phyloP scores from a whole-genome alignment of 2,329 filamentous ascomycete genomes.

The Microcyclospora tardicrescens region DNA sequence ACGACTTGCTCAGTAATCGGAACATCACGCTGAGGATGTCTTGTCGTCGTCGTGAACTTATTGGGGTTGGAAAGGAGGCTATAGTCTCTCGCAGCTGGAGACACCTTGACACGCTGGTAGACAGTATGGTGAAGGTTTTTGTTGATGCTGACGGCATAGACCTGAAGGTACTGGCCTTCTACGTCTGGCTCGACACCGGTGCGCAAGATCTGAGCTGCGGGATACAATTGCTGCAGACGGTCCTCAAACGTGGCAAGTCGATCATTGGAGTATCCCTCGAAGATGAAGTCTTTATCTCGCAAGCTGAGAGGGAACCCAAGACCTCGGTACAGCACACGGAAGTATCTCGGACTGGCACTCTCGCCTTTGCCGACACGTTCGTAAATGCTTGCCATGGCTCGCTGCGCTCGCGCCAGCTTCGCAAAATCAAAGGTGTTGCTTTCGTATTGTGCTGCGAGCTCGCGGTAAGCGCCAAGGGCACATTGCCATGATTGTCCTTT shows the following conservation, averaged over 20 bases:
- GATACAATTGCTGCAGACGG: slow-evolving; percentile 82
- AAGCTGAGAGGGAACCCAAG: slow-evolving; percentile 72
- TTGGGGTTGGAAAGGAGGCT: slow-evolving; percentile 66
- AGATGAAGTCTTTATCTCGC: slow-evolving; percentile 84
- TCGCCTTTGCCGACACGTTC: slow-evolving; percentile 77
- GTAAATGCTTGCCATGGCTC: slow-evolving; percentile 85
- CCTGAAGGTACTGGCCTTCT: slow-evolving; percentile 80
- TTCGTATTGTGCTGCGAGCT: slow-evolving; percentile 86
- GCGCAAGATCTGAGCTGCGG: slow-evolving; percentile 67
- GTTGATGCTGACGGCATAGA: slow-evolving; percentile 68
- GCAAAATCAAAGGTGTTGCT: slow-evolving; percentile 78
- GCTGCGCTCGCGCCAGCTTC: slow-evolving; percentile 77
- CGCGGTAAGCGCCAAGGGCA: slow-evolving; percentile 75
- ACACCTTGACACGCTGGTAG: slow-evolving; percentile 76
- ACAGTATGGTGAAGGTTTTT: slow-evolving; percentile 72
- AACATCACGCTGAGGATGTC: slow-evolving; percentile 51
- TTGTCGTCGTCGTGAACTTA: slow-evolving; percentile 62
- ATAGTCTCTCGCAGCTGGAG: slow-evolving; percentile 74
- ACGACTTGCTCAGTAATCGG: slow-evolving; percentile 59
- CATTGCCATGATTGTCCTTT: slow-evolving; percentile 90
- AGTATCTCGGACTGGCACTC: slow-evolving; percentile 69
- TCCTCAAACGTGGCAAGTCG: slow-evolving; percentile 73
- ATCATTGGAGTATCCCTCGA: slow-evolving; percentile 68
- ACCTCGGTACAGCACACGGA: slow-evolving; percentile 79
- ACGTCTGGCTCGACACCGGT: slow-evolving; percentile 57